Evolutionary conservation across 2,329 filamentous ascomycete species (phyloP).

Genomic region (Pseudogymnoascus sp.): DNA sequence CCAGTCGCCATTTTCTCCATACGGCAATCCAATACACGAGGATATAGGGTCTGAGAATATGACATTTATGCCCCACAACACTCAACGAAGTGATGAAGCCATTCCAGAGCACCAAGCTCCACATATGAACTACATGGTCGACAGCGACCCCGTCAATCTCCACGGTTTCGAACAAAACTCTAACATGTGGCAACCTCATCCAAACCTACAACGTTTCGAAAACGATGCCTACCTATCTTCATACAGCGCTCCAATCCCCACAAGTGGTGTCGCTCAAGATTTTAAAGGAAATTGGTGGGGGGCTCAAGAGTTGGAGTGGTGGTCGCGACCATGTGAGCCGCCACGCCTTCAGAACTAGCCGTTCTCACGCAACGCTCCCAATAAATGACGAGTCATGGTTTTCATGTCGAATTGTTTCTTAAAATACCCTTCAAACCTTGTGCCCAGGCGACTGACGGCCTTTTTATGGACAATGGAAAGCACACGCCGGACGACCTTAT

Average conservation of each 20-base stretch:
- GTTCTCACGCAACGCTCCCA: neutral
- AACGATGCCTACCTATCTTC: neutral
- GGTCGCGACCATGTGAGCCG: neutral
- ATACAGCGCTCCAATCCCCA: neutral
- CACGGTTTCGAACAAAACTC: neutral
- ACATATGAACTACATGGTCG: neutral
- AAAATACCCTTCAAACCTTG: neutral
- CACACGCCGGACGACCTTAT: neutral
- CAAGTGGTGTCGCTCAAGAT: neutral
- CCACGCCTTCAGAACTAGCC: neutral
- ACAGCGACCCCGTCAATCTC: neutral
- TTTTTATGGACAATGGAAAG: neutral
- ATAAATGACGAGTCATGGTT: neutral
- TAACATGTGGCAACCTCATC: neutral
- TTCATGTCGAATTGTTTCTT: neutral
- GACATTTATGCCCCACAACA: constrained; percentile 37
- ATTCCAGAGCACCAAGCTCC: constrained; percentile 28
- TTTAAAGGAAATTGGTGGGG: neutral
- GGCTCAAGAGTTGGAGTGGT: neutral
- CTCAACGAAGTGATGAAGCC: constrained; percentile 49
- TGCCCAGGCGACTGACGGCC: neutral
- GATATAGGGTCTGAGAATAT: neutral
- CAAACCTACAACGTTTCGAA: neutral
- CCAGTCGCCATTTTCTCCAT: constrained; percentile 1
- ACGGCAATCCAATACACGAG: neutral